Evolutionary conservation across 2,329 filamentous ascomycete species (phyloP).

Genomic region (Aspergillus sp.): DNA sequence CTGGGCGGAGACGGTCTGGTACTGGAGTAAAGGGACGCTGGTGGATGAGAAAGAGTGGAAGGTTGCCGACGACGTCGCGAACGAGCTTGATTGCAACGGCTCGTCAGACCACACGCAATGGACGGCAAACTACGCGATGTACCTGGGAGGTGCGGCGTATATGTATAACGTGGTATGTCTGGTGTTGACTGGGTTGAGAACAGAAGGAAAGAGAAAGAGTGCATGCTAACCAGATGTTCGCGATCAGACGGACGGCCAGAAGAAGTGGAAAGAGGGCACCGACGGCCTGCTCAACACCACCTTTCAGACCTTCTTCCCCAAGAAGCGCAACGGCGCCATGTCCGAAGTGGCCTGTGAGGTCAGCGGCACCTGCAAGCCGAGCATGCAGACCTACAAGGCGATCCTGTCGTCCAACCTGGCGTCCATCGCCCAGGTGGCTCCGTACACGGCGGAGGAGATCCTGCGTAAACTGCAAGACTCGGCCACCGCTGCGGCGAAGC

Average conservation of each 20-base stretch:
- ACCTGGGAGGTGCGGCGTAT: slow-evolving; percentile 52
- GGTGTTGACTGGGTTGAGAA: neutral
- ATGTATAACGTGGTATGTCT: slow-evolving; percentile 51
- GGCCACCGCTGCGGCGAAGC: slow-evolving; percentile 52
- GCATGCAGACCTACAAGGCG: slow-evolving; percentile 63
- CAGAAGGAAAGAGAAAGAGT: neutral
- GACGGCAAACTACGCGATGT: slow-evolving; percentile 55
- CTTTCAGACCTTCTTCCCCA: slow-evolving; percentile 50
- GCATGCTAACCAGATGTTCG: neutral
- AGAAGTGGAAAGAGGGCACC: slow-evolving; percentile 52
- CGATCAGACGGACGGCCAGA: slow-evolving; percentile 28
- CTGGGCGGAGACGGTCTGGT: slow-evolving; percentile 66
- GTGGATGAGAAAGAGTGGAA: slow-evolving; percentile 45
- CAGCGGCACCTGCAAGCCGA: slow-evolving; percentile 52
- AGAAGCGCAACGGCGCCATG: slow-evolving; percentile 47
- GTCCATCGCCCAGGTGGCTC: slow-evolving; percentile 54
- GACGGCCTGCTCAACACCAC: slow-evolving; percentile 57
- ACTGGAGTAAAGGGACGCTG: slow-evolving; percentile 47
- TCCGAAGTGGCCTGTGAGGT: slow-evolving; percentile 59
- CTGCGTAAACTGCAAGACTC: slow-evolving; percentile 51
- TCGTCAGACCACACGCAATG: slow-evolving; percentile 51
- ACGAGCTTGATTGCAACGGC: slow-evolving; percentile 47
- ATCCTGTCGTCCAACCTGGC: slow-evolving; percentile 60
- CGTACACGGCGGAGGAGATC: slow-evolving; percentile 51
- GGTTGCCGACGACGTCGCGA: slow-evolving; percentile 54